A percentile compares a stretch with the other conserved stretches of the same genome.
Conservation (phyloP, 1,284 basidiomycete genomes). For the Rhodotorula sp. region DNA sequence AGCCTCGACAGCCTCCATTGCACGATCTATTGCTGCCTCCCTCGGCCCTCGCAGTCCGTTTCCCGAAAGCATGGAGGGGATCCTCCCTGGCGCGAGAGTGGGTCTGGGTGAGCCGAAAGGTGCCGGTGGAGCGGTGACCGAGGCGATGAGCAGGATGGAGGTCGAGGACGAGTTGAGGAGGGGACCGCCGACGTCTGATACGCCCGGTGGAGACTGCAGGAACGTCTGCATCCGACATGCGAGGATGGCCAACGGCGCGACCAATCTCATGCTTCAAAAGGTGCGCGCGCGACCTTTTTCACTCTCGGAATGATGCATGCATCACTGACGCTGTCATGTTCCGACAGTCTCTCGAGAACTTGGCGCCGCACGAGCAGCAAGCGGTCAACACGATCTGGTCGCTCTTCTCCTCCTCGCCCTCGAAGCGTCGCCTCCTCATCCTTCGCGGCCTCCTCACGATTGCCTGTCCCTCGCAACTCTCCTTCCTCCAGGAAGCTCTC, state of each 20-base stretch:
- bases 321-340: too few relatives aligned
- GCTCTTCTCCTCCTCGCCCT: conserved; percentile 90
- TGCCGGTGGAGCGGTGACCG: not conserved
- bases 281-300: conserved; percentile 56
- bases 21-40: conserved; percentile 27
- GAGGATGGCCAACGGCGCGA: conserved; percentile 95
- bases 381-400: conserved; percentile 94
- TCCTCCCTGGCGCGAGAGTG: too few relatives aligned
- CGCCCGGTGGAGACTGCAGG: conserved; percentile 54
- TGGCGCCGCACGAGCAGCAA: conserved; percentile 84
- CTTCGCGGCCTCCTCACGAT: conserved; percentile 97
- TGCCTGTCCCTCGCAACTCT: conserved; percentile 99
- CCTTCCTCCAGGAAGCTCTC: conserved; percentile 89
- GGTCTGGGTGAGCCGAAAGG: not conserved
- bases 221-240: conserved; percentile 89
- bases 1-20: conserved; percentile 24
- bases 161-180: conserved; percentile 37
- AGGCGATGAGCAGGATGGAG: conserved; percentile 13
- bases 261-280: conserved; percentile 87
- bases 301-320: not conserved
- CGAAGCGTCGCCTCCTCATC: conserved; percentile 85
- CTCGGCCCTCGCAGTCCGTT: conserved; percentile 16
- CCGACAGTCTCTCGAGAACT: conserved; percentile 79
- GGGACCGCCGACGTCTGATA: conserved; percentile 35
- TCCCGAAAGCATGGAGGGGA: conserved; percentile 9